Percentiles rank a stretch among this genome's conserved stretches.
Conservation (phyloP, 192 early-diverging fungal species). For the Tieghemiomyces parasiticus region DNA sequence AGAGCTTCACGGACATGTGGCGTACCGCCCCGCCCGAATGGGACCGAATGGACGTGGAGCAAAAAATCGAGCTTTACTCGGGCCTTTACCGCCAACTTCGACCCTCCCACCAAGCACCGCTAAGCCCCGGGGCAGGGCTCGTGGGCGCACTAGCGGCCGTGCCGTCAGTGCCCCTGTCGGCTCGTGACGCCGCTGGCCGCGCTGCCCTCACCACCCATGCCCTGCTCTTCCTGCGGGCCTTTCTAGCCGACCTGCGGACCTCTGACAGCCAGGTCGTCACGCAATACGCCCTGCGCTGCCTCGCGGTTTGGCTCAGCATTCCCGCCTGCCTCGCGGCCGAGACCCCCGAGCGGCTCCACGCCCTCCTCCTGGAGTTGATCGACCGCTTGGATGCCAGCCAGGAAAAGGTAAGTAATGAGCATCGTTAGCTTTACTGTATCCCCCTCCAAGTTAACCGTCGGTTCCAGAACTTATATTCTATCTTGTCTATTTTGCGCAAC, state of each 20-base stretch:
- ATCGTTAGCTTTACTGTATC: not conserved
- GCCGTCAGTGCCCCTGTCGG: not conserved
- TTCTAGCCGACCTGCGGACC: not conserved
- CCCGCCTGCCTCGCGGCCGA: not conserved
- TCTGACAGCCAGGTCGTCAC: not conserved
- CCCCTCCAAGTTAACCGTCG: not conserved
- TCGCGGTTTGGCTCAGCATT: not conserved
- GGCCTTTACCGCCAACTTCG: slow-evolving; percentile 2
- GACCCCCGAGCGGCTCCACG: not conserved
- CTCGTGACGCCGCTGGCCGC: not conserved
- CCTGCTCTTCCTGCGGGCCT: not conserved
- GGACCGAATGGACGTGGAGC: not conserved
- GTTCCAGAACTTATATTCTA: not conserved
- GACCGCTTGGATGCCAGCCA: not conserved
- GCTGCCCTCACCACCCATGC: not conserved
- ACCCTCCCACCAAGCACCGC: not conserved
- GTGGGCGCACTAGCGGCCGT: not conserved
- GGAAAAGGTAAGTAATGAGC: not conserved
- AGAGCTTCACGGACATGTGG: too few relatives aligned
- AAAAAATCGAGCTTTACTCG: not conserved
- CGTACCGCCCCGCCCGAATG: too few relatives aligned
- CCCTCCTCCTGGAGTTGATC: not conserved
- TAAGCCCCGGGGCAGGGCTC: not conserved
- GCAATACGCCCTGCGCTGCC: slow-evolving; percentile 2
- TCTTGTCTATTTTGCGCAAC: not conserved